phyloP scores from a whole-genome alignment of 768 basidiomycete species.

The Leccinellum rugosiceps region DNA sequence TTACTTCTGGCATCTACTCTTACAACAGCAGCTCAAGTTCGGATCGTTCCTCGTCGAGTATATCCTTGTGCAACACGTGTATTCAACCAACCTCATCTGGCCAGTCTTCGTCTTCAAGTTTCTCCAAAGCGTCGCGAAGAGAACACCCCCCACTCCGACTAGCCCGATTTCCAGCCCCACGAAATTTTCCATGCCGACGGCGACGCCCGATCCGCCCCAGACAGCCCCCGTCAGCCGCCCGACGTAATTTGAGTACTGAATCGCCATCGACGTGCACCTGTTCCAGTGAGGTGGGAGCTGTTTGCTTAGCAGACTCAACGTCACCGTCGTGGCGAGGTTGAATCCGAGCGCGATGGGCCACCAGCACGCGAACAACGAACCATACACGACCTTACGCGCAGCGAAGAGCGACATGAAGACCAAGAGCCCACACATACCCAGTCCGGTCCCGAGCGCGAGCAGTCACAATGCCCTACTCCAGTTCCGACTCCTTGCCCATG shows the following conservation, averaged over 20 bases:
- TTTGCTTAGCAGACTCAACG: neutral
- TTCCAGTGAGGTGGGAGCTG: neutral
- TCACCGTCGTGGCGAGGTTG: neutral
- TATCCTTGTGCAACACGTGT: neutral
- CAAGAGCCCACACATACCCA: slow-evolving; percentile 54
- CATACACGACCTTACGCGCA: slow-evolving; percentile 43
- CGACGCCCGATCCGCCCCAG: neutral
- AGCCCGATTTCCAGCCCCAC: neutral
- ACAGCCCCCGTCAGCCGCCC: neutral
- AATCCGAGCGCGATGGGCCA: neutral
- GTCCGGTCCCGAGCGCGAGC: slow-evolving; percentile 47
- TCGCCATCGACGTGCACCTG: too few species aligned
- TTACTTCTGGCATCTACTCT: neutral
- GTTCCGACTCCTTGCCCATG: too few species aligned
- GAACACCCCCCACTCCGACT: neutral
- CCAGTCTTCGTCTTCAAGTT: neutral
- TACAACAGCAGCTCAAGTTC: neutral
- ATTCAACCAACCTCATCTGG: neutral
- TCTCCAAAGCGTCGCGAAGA: neutral
- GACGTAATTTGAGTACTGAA: slow-evolving; percentile 26
- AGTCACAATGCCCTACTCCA: too few species aligned
- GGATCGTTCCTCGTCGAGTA: neutral
- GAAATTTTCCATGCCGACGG: neutral
- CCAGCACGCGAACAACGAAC: slow-evolving; percentile 30
- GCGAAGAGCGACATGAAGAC: slow-evolving; percentile 47